A percentile compares a stretch with the other conserved stretches of the same genome.
Evolutionary conservation across 768 basidiomycete species (phyloP).

Genomic region (Calvatia gigantea): DNA sequence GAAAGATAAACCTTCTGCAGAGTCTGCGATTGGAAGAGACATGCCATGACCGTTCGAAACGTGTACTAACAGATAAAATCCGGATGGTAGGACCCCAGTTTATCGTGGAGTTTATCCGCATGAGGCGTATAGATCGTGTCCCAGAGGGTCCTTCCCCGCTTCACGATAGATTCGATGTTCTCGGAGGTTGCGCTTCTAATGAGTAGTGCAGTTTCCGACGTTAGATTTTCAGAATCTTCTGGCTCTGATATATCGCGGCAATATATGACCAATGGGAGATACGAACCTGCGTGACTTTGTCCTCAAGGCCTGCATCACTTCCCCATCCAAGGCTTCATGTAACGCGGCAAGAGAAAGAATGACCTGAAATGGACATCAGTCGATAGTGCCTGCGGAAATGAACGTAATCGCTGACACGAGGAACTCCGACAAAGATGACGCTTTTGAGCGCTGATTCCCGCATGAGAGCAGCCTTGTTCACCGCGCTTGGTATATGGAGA

Average conservation of each 20-base stretch:
- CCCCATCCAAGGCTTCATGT: constrained; percentile 73
- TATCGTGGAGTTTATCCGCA: constrained; percentile 84
- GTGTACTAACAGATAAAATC: constrained; percentile 85
- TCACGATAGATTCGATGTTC: constrained; percentile 65
- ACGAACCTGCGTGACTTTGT: constrained; percentile 61
- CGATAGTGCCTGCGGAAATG: not conserved
- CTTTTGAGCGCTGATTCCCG: constrained; percentile 89
- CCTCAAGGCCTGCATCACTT: constrained; percentile 71
- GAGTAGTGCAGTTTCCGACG: constrained; percentile 18
- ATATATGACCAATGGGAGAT: constrained; percentile 12
- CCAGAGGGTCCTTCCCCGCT: constrained; percentile 75
- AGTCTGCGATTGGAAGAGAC: constrained; percentile 29
- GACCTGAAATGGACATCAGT: constrained; percentile 43
- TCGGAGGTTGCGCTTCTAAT: constrained; percentile 54
- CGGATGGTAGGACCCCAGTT: constrained; percentile 85
- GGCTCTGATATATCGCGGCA: constrained; percentile 13
- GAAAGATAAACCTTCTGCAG: constrained; percentile 4
- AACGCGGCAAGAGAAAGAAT: constrained; percentile 81
- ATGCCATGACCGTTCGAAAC: constrained; percentile 28
- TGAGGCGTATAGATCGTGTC: constrained; percentile 86
- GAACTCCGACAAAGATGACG: constrained; percentile 84
- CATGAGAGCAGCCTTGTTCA: constrained; percentile 79
- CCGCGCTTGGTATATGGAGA: constrained; percentile 50
- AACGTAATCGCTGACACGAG: constrained; percentile 53
- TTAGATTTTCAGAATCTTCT: constrained; percentile 11